Conservation (phyloP, 164 flowering plant species). For the Pachysandra terminalis region DNA sequence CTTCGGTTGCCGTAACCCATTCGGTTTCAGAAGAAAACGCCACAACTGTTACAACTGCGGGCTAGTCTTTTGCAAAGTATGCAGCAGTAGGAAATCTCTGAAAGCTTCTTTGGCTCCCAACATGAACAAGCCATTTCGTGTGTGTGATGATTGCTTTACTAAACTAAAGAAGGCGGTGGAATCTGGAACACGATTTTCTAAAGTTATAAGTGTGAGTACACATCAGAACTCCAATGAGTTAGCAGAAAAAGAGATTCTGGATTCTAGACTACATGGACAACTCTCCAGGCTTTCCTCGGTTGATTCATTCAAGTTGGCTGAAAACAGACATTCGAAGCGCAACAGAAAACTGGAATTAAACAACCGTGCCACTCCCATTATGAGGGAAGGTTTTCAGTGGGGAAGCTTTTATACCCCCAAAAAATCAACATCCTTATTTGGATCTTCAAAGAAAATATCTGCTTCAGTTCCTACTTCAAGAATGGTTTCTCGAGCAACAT, state of each 20-base stretch:
- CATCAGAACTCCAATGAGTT: slow-evolving; percentile 29
- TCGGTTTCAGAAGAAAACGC: slow-evolving; percentile 81
- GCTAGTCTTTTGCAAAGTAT: slow-evolving; percentile 82
- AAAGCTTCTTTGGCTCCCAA: slow-evolving; percentile 89
- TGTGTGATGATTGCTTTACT: slow-evolving; percentile 82
- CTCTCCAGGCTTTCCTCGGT: slow-evolving; percentile 60
- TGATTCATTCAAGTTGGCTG: slow-evolving; percentile 45
- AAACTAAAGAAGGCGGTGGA: slow-evolving; percentile 65
- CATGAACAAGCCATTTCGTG: slow-evolving; percentile 80
- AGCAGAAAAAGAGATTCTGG: slow-evolving; percentile 40
- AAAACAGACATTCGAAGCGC: slow-evolving; percentile 26
- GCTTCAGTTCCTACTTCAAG: slow-evolving; percentile 54
- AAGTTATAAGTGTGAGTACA: slow-evolving; percentile 22
- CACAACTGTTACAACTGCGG: slow-evolving; percentile 98
- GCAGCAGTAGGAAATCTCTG: slow-evolving; percentile 74
- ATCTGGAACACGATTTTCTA: slow-evolving; percentile 36
- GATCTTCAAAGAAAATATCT: slow-evolving; percentile 33
- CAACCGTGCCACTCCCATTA: slow-evolving; percentile 26
- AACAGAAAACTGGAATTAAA: slow-evolving; percentile 26
- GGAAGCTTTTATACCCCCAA: slow-evolving; percentile 29
- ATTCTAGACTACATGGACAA: slow-evolving; percentile 33
- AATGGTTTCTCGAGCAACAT: slow-evolving; percentile 48
- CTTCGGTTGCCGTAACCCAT: slow-evolving; percentile 70
- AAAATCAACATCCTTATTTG: slow-evolving; percentile 28
- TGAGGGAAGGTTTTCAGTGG: slow-evolving; percentile 37